Evolutionary conservation across 2,329 filamentous ascomycete species (phyloP), one percentile per base, ranked within the genome.

Genomic region (Neonectria neomacrospora): DNA sequence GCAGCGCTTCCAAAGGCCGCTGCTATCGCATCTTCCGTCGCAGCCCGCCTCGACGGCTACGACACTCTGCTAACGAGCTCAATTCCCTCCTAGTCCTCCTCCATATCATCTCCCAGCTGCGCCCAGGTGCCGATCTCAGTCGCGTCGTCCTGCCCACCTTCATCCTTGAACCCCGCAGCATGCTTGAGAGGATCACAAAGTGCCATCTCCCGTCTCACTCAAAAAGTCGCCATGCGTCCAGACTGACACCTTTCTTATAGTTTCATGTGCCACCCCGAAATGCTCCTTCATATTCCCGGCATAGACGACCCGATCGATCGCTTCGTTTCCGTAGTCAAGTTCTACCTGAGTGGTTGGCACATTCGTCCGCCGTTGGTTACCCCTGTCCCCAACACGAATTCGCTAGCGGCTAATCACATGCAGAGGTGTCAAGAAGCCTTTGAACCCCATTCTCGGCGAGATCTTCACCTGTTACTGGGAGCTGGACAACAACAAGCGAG

Each of bases 251-350:
- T 58, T 58, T 47, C 39, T 55, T 23, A 39, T 42, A 97, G 94
- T 84, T 99, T 99, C 85, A 99, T 99, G 96, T 96, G 95, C 73
- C 96, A 99, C 77, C 96, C 96, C 42, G 96, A 99, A 80, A 96
- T 94, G 75, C 90, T 99, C 32, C 88, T 99, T 5, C 90, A 91
- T 34, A 96, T 98, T 79, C 88, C 95, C 47, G 83, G 88, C 50
- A 92, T 97, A 71, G 92, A 98, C 54, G 95, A 99, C 75, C 95
- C 96, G 1, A 83, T 93, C 60, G 84, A 95, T 74, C 89, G 96
- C 77, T 99, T 99, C 76, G 89, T 98, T 30, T 92, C 94, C 14
- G 96, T 99, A 53, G 93, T 97, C 76, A 97, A 96, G 80, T 99
- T 99, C 79, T 99, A 99, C 79, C 84, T 99, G 47, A 97, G 94